Conservation (phyloP, 2,329 filamentous ascomycete species). For the Plenodomus tracheiphilus region DNA sequence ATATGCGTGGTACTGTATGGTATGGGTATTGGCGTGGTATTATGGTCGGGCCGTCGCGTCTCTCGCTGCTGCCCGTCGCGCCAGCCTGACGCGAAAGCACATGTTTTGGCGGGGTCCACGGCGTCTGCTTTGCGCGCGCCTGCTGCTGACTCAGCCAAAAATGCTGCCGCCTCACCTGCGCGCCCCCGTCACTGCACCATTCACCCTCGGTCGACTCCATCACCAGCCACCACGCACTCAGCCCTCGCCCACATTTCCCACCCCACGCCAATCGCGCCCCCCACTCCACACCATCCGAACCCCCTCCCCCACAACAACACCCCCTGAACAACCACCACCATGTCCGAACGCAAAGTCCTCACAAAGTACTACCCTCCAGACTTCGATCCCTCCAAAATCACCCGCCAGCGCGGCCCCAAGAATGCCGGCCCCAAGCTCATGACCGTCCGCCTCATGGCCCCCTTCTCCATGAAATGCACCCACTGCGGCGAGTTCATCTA, state of each 20-base stretch:
- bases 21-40: no score
- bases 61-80: conserved; percentile 20
- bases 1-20: no score
- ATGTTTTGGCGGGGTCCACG: conserved; percentile 21
- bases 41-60: conserved; percentile 1
- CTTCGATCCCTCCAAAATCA: conserved; percentile 84
- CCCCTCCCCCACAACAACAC: neutral
- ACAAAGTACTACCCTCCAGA: conserved; percentile 71
- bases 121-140: conserved; percentile 9
- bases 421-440: conserved; percentile 77
- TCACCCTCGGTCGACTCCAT: neutral
- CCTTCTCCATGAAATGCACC: conserved; percentile 78
- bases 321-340: conserved; percentile 47
- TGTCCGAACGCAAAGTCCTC: conserved; percentile 87
- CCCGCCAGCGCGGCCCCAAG: conserved; percentile 70
- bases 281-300: neutral
- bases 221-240: neutral
- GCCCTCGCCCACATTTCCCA: neutral
- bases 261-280: neutral
- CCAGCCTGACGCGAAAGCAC: conserved; percentile 21
- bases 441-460: conserved; percentile 87
- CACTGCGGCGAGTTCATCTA: conserved; percentile 81
- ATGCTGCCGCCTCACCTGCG: neutral
- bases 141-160: conserved; percentile 20
- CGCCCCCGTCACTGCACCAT: conserved; percentile 5